Conservation (phyloP, 1,284 basidiomycete genomes). For the Ceratobasidium sp. region DNA sequence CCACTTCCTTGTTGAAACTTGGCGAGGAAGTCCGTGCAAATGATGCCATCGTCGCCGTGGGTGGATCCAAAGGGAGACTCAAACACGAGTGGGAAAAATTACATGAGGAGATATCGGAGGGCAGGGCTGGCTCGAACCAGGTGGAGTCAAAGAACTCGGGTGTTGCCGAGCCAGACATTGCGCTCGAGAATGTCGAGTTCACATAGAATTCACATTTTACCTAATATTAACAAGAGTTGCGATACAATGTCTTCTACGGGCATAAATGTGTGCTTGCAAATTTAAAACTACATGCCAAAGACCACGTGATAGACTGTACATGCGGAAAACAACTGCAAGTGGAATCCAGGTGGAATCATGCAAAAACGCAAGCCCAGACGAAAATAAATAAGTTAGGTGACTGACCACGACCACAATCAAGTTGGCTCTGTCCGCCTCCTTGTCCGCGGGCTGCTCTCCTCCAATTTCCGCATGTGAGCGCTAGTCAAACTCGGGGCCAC, state of each 20-base stretch:
- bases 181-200: constrained; percentile 26
- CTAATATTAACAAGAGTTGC: too few species aligned
- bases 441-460: constrained; percentile 32
- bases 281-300: background rate
- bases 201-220: background rate
- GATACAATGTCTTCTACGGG: background rate
- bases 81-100: constrained; percentile 33
- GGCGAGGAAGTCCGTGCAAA: constrained; percentile 10
- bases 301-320: background rate
- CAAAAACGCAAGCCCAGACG: constrained; percentile 21
- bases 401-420: background rate
- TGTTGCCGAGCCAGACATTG: background rate
- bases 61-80: constrained; percentile 35
- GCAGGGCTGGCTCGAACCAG: background rate
- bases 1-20: background rate
- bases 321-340: background rate
- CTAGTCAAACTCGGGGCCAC: constrained; percentile 14
- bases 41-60: constrained; percentile 5
- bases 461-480: constrained; percentile 41
- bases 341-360: background rate
- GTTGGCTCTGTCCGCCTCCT: constrained; percentile 27
- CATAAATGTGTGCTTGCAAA: background rate
- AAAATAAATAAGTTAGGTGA: constrained; percentile 37
- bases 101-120: background rate
- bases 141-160: too few species aligned